These are phyloP conservation scores for Leucosporidium scottii DNA, from an alignment of 768 basidiomycete genomes.

Conservation along the genomic window DNA sequence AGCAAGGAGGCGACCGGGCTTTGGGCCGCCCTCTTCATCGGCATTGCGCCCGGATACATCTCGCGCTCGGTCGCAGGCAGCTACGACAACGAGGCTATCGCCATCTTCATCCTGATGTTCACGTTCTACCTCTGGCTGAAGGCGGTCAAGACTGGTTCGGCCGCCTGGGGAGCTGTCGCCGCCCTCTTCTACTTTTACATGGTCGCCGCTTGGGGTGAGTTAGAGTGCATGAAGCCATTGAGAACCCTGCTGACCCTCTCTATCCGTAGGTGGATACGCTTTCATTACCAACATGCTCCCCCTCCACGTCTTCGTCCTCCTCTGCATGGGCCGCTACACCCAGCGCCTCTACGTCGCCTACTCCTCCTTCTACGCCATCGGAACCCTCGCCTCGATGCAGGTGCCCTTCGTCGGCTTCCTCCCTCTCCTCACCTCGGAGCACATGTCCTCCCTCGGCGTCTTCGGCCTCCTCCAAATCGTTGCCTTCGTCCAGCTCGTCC, in stretches of 20 bases:
- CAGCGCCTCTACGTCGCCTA: constrained; percentile 88
- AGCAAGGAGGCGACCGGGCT: constrained; percentile 81
- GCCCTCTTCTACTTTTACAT: constrained; percentile 99
- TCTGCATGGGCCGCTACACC: constrained; percentile 93
- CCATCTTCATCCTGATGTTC: constrained; percentile 99
- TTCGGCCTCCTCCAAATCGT: constrained; percentile 95
- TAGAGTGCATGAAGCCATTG: background rate
- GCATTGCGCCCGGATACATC: constrained; percentile 93
- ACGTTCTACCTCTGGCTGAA: constrained; percentile 97
- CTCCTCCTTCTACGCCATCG: constrained; percentile 96
- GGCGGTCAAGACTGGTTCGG: constrained; percentile 87
- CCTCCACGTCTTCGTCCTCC: constrained; percentile 83
- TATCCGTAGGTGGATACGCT: constrained; percentile 72
- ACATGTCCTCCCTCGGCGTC: constrained; percentile 95
- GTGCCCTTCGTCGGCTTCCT: constrained; percentile 99
- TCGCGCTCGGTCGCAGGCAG: constrained; percentile 98
- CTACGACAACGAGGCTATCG: constrained; percentile 99
- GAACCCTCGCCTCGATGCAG: constrained; percentile 96
- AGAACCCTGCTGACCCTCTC: background rate
- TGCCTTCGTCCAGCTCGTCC: constrained; percentile 81
- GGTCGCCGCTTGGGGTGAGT: constrained; percentile 98
- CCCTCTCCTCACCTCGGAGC: constrained; percentile 93
- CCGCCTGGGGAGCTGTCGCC: constrained; percentile 78
- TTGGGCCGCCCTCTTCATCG: constrained; percentile 96
- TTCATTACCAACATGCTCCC: constrained; percentile 99